Evolutionary conservation across 129 eudicot genomes (phyloP).

Genomic region (Chrysanthemum seticuspe): DNA sequence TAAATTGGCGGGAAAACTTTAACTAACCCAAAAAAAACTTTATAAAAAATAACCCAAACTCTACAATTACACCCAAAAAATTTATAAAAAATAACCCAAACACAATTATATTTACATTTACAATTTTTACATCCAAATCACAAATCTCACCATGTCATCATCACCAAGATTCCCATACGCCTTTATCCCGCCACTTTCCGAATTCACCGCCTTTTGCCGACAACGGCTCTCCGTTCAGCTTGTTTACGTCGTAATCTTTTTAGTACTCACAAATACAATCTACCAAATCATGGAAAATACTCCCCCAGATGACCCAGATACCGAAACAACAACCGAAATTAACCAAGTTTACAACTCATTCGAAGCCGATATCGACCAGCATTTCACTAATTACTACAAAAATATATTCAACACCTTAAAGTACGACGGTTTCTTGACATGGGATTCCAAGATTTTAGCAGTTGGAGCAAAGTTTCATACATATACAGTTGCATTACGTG

Average conservation of each 20-base stretch:
- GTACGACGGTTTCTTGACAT: slow-evolving; percentile 39
- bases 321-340: too few relatives aligned
- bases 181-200: not conserved
- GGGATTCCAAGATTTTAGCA: slow-evolving; percentile 43
- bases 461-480: slow-evolving; percentile 30
- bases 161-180: not conserved
- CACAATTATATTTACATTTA: not conserved
- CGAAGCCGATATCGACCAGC: slow-evolving; percentile 16
- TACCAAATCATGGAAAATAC: too few relatives aligned
- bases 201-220: slow-evolving; percentile 2
- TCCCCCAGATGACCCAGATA: too few relatives aligned
- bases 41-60: not conserved
- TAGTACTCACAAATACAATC: not conserved
- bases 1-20: not conserved
- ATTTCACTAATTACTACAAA: slow-evolving; percentile 34
- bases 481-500: slow-evolving; percentile 36
- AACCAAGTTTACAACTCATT: not conserved
- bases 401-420: slow-evolving; percentile 48
- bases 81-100: not conserved
- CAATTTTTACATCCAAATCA: not conserved
- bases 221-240: slow-evolving; percentile 36
- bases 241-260: slow-evolving; percentile 40
- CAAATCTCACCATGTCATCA: slow-evolving; percentile 4
- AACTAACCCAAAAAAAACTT: not conserved
- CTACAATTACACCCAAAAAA: not conserved